These are phyloP conservation scores for Leccinum pellstonianum DNA, from an alignment of 768 basidiomycete genomes.

Conservation along the genomic window DNA sequence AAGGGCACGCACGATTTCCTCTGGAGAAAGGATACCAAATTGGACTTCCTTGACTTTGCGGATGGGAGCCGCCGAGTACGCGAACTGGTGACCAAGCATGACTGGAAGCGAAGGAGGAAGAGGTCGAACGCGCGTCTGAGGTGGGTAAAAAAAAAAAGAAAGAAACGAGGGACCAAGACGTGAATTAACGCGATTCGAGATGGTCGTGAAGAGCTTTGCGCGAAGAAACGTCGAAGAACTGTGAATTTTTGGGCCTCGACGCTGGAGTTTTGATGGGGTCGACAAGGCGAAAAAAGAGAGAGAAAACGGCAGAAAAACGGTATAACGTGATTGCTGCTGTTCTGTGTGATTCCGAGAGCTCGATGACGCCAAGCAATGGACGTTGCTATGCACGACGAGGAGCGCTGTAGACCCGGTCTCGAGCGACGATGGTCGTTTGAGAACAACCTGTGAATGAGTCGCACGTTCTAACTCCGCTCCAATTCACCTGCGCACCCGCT, in stretches of 20 bases:
- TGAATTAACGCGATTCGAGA: constrained; percentile 28
- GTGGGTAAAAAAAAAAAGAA: constrained; percentile 3
- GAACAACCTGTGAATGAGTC: constrained; percentile 35
- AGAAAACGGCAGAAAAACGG: constrained; percentile 15
- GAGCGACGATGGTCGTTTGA: constrained; percentile 34
- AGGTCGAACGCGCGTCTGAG: constrained; percentile 19
- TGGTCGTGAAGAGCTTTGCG: constrained; percentile 9
- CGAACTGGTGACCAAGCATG: constrained; percentile 90
- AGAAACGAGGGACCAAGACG: constrained; percentile 12
- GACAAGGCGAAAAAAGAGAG: constrained; percentile 17
- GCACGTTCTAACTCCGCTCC: constrained; percentile 33
- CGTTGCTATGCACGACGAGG: constrained; percentile 13
- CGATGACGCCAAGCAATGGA: neutral
- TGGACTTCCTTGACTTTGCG: constrained; percentile 97
- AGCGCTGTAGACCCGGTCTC: constrained; percentile 17
- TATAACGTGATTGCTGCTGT: constrained; percentile 2
- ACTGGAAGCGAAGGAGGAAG: constrained; percentile 14
- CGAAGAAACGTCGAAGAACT: constrained; percentile 6
- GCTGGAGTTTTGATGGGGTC: neutral
- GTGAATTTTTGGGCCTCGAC: constrained; percentile 24
- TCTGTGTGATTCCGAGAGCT: neutral
- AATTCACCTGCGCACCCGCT: constrained; percentile 23
- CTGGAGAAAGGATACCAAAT: constrained; percentile 97
- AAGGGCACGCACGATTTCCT: constrained; percentile 77
- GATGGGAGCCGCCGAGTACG: constrained; percentile 90